Evolutionary conservation across 495 filamentous ascomycete species (phyloP).

Genomic region (Parathielavia hyrcaniae): DNA sequence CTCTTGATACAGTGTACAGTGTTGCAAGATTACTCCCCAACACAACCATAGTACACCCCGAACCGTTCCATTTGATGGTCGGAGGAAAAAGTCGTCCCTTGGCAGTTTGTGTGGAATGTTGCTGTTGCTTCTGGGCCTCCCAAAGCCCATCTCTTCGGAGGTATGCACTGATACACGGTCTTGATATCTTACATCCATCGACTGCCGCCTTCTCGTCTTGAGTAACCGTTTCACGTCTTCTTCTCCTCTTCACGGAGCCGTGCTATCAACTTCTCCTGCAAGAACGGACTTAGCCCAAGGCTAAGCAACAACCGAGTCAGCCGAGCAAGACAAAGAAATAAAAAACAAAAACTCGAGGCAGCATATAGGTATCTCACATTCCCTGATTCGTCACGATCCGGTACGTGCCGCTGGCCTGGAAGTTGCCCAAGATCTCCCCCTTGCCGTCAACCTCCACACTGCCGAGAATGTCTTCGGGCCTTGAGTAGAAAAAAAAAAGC

Average conservation of each 20-base stretch:
- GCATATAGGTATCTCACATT: slow-evolving; percentile 55
- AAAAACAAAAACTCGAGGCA: not conserved
- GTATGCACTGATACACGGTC: not conserved
- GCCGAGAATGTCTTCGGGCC: slow-evolving; percentile 86
- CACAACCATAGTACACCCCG: too few relatives aligned
- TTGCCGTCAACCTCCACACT: slow-evolving; percentile 76
- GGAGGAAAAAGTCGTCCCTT: too few relatives aligned
- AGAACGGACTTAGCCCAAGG: slow-evolving; percentile 26
- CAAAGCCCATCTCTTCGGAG: not conserved
- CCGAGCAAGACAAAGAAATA: not conserved
- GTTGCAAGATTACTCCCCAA: too few relatives aligned
- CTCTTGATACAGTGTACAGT: too few relatives aligned
- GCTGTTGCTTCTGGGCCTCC: too few relatives aligned
- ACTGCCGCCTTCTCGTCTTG: too few relatives aligned
- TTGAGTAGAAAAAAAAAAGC: slow-evolving; percentile 7
- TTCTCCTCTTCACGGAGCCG: slow-evolving; percentile 26
- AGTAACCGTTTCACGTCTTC: slow-evolving; percentile 5
- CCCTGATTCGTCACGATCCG: slow-evolving; percentile 63
- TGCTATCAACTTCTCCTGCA: slow-evolving; percentile 25
- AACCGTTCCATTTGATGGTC: too few relatives aligned
- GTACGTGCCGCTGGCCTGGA: slow-evolving; percentile 62
- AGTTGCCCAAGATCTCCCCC: slow-evolving; percentile 65
- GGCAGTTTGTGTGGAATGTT: too few relatives aligned
- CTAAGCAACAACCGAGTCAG: slow-evolving; percentile 9
- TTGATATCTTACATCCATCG: not conserved